phyloP scores from a whole-genome alignment of 2,329 filamentous ascomycete genomes.

The Aspergillus intermedius region DNA sequence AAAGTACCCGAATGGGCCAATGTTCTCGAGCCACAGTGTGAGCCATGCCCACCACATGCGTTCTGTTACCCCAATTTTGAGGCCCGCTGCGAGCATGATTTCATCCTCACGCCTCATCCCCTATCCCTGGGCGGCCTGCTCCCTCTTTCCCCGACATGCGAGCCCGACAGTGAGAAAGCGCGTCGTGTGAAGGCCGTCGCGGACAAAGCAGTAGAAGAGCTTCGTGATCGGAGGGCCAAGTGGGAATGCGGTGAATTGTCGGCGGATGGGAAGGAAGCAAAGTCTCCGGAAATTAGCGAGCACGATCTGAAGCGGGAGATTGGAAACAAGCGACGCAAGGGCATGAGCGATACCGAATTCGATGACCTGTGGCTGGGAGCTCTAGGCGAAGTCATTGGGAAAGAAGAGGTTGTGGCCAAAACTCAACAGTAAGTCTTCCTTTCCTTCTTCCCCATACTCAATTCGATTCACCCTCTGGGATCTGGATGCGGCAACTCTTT shows the following conservation, averaged over 20 bases:
- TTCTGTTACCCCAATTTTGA: slow-evolving; percentile 75
- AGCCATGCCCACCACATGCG: slow-evolving; percentile 83
- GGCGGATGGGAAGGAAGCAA: slow-evolving; percentile 53
- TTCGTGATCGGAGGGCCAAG: slow-evolving; percentile 77
- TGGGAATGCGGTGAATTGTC: slow-evolving; percentile 80
- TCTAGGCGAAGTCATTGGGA: slow-evolving; percentile 44
- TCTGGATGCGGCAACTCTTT: slow-evolving; percentile 7
- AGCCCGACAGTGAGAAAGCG: slow-evolving; percentile 89
- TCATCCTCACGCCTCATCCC: slow-evolving; percentile 77
- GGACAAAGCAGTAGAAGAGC: slow-evolving; percentile 77
- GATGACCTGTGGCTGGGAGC: slow-evolving; percentile 65
- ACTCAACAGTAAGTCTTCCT: slow-evolving; percentile 51
- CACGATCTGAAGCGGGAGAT: slow-evolving; percentile 71
- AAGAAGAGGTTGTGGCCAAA: slow-evolving; percentile 55
- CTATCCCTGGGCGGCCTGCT: slow-evolving; percentile 72
- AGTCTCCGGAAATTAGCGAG: slow-evolving; percentile 60
- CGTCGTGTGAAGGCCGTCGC: slow-evolving; percentile 80
- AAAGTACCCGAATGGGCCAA: slow-evolving; percentile 67
- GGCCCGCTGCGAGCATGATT: slow-evolving; percentile 77
- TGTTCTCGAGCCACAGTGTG: slow-evolving; percentile 70
- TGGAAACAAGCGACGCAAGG: slow-evolving; percentile 68
- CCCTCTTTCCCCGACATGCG: slow-evolving; percentile 83
- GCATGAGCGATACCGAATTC: slow-evolving; percentile 81
- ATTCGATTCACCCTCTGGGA: slow-evolving; percentile 14
- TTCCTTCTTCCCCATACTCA: slow-evolving; percentile 11